Conservation (phyloP, 495 filamentous ascomycete genomes). For the Penicillium coprophilum region DNA sequence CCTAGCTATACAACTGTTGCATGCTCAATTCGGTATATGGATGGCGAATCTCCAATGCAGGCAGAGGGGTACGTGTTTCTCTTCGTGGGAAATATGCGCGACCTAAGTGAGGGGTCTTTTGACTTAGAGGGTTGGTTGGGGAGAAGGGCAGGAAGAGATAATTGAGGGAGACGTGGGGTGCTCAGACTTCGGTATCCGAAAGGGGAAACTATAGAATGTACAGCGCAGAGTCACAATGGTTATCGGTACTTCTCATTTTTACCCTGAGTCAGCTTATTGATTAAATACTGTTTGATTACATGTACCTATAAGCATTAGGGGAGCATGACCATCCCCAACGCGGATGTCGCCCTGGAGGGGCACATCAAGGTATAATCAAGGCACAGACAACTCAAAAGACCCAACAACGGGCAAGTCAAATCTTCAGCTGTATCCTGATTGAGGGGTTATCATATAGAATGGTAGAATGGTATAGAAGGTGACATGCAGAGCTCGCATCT, state of each 20-base stretch:
- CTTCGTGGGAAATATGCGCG: constrained; percentile 29
- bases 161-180: neutral
- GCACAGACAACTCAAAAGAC: neutral
- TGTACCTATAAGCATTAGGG: neutral
- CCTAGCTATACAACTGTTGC: constrained; percentile 19
- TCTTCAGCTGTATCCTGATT: neutral
- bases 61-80: constrained; percentile 27
- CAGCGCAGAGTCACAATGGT: neutral
- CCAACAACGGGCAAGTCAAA: neutral
- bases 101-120: constrained; percentile 32
- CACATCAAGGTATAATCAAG: neutral
- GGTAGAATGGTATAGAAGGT: constrained; percentile 1
- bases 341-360: neutral
- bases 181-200: neutral
- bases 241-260: neutral
- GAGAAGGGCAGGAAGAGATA: neutral
- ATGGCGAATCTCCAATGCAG: constrained; percentile 16
- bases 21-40: constrained; percentile 27
- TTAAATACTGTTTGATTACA: neutral
- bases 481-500: constrained; percentile 6
- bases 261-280: constrained; percentile 5
- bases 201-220: neutral
- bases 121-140: constrained; percentile 26
- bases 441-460: constrained; percentile 1
- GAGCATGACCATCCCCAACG: neutral